Evolutionary conservation across 306 rosid genomes (phyloP).

Genomic region (Cicer pinnatifidum): DNA sequence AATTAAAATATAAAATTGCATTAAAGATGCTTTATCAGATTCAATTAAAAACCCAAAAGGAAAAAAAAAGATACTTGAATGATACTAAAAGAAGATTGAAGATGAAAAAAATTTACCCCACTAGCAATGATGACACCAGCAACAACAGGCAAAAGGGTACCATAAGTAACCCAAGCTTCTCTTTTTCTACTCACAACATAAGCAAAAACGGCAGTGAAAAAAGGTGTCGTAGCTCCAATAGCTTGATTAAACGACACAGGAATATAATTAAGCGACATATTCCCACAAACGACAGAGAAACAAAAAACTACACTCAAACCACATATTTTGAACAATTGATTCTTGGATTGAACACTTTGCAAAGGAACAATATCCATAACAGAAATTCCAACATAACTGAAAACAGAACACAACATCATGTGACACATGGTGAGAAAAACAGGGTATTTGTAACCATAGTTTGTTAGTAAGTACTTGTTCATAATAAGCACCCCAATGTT

Average conservation of each 20-base stretch:
- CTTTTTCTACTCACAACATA: slow-evolving; percentile 39
- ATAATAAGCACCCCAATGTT: slow-evolving; percentile 54
- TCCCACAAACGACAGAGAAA: slow-evolving; percentile 57
- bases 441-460: slow-evolving; percentile 49
- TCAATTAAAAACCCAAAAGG: background rate
- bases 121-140: slow-evolving; percentile 52
- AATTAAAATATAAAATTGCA: no score
- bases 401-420: slow-evolving; percentile 52
- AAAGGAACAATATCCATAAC: slow-evolving; percentile 47
- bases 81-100: background rate
- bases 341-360: slow-evolving; percentile 46
- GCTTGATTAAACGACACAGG: slow-evolving; percentile 59
- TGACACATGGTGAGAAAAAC: slow-evolving; percentile 56
- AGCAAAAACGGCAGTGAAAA: slow-evolving; percentile 56
- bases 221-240: slow-evolving; percentile 53
- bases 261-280: slow-evolving; percentile 48
- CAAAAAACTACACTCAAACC: slow-evolving; percentile 47
- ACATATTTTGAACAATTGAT: slow-evolving; percentile 42
- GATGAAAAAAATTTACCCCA: slow-evolving; percentile 42
- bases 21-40: no score
- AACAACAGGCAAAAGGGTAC: slow-evolving; percentile 54
- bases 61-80: background rate
- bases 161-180: slow-evolving; percentile 57
- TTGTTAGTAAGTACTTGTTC: slow-evolving; percentile 53
- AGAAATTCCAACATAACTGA: slow-evolving; percentile 47